These are phyloP conservation scores for Oehlia diaphana DNA, from an alignment of 192 early-diverging fungal genomes.

Conservation along the genomic window DNA sequence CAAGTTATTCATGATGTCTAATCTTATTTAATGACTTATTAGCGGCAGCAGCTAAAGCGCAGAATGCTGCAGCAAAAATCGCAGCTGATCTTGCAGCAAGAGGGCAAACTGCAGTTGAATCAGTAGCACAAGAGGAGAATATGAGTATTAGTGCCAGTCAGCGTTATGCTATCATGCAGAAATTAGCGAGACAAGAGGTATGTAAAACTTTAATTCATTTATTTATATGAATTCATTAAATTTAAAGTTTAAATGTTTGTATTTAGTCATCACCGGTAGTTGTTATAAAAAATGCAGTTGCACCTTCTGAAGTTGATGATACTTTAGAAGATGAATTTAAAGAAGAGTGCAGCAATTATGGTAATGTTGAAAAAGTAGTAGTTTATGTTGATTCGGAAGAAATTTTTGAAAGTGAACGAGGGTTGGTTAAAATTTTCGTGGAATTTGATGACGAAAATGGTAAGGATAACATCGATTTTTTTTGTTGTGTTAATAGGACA, in stretches of 20 bases:
- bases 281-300: conserved; percentile 68
- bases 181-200: conserved; percentile 50
- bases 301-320: conserved; percentile 74
- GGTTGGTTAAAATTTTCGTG: conserved; percentile 75
- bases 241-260: not conserved
- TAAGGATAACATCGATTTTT: conserved; percentile 24
- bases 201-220: conserved; percentile 1
- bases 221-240: not conserved
- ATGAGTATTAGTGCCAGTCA: conserved; percentile 56
- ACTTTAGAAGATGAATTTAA: conserved; percentile 80
- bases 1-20: not conserved
- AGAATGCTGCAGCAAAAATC: conserved; percentile 48
- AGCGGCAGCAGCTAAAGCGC: conserved; percentile 45
- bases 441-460: conserved; percentile 59
- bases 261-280: conserved; percentile 55
- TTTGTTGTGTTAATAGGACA: not conserved
- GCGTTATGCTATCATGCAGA: conserved; percentile 73
- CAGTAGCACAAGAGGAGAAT: conserved; percentile 55
- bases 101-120: conserved; percentile 45
- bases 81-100: conserved; percentile 46
- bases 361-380: conserved; percentile 64
- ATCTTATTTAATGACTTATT: not conserved
- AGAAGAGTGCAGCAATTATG: conserved; percentile 83
- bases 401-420: conserved; percentile 40
- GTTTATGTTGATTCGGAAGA: conserved; percentile 53